Conservation (phyloP, 805 yeast species). For the Priceomyces haplophilus region DNA sequence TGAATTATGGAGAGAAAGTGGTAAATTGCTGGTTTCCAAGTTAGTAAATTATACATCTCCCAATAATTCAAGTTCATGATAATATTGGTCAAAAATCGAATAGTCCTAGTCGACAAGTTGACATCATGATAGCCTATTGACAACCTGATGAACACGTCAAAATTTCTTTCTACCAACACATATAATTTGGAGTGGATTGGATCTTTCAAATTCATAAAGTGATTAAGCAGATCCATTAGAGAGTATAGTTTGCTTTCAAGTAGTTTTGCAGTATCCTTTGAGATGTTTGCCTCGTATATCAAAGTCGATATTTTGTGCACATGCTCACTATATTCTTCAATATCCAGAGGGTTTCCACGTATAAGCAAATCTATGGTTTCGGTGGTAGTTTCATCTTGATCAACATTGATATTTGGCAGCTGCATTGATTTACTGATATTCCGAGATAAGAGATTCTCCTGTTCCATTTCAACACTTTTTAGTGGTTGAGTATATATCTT, state of each 20-base stretch:
- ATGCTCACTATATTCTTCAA: constrained; percentile 39
- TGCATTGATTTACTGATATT: background rate
- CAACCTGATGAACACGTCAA: constrained; percentile 36
- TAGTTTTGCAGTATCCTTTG: constrained; percentile 11
- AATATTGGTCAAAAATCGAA: constrained; percentile 36
- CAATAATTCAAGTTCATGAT: constrained; percentile 41
- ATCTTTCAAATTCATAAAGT: constrained; percentile 19
- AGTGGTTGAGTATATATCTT: background rate
- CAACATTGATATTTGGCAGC: background rate
- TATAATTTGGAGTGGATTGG: constrained; percentile 32
- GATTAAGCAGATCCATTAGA: constrained; percentile 23
- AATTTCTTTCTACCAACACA: constrained; percentile 34
- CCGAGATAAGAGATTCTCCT: background rate
- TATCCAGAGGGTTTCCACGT: constrained; percentile 25
- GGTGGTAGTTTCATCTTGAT: constrained; percentile 8
- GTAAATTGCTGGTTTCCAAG: constrained; percentile 42
- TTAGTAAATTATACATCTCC: constrained; percentile 41
- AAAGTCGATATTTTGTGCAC: constrained; percentile 28
- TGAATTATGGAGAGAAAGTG: constrained; percentile 38
- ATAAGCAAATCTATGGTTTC: constrained; percentile 27
- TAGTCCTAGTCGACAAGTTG: constrained; percentile 31
- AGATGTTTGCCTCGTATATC: constrained; percentile 19
- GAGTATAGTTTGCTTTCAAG: constrained; percentile 23
- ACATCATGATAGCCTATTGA: constrained; percentile 28
- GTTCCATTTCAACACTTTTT: background rate